Base-by-base conservation (phyloP, 345 rosid species). In the Conringia planisiliqua region DNA sequence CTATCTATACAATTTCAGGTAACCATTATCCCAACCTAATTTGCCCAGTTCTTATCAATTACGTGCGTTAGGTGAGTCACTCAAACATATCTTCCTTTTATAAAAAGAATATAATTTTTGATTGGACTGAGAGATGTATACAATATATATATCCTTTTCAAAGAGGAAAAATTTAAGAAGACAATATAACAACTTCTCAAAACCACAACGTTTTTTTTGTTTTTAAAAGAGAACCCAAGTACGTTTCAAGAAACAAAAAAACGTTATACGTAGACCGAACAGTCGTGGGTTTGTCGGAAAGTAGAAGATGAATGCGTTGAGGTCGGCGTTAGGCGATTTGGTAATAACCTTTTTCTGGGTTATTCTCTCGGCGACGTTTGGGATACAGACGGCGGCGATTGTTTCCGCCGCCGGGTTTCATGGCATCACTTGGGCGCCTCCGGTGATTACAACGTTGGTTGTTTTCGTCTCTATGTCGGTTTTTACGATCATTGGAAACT, bases 291-390 rank as follows among this genome's bases (percentile, higher is more conserved):
- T 30, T 35, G 24, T 10, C 46, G 7, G 13, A 35, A 61, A 47
- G 18, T 32, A 29, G 29, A 74, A 58, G n/a, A 90, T 91, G 94
- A 85, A 87, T 57, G 85, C 88, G 22, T 57, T 93, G 18, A 88
- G 85, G 79, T 77, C 86, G 10, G 95, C 97, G 11, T 60, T 83
- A 8, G 89, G 89, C 2, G 98, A 94, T 74, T 79, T 79, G 68
- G 64, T 86, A 60, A 32, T 91, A 20, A 90, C 97, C 2, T 90
- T 81, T 75, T 52, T 83, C 78, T 94, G 97, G 98, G 88, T 91
- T 20, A 87, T 87, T 57, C 83, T 74, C 22, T 83, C 96, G 7
- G 83, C 96, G 2, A 80, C 87, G 59, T 88, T 90, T 47, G 86
- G 91, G 24, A 69, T 87, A 17, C 78, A 89, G 10, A 85, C 98